Base-by-base conservation (phyloP, 768 basidiomycete species). In the Royoungia palumana region DNA sequence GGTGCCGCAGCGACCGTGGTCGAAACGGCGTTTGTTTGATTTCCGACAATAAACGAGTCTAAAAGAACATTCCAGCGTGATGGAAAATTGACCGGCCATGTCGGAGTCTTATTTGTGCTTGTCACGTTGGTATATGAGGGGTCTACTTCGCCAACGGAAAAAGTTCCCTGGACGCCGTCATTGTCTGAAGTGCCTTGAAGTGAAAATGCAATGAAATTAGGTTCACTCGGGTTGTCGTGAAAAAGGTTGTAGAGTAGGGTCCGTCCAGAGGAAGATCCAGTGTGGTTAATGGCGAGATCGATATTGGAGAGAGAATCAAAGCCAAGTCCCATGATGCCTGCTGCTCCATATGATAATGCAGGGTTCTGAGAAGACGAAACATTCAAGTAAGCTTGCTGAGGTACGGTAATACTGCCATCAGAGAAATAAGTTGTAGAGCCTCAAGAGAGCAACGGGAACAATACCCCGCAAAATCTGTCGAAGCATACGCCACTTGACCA, bases 151-250 rank as follows among this genome's bases (percentile, higher is more conserved):
- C 87, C 89, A 54, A 93, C 79, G 5, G 87, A 73, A 62, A 93
- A 84, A 27, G 70, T 80, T 2, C 91, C 89, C 54, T 81, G 69
- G 3, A 86, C 74, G 25, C 78, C 78, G 51, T 77, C 76, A 9
- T 62, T 63, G 34, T 85, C 75, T 10, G 75, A 70, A 37, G 73
- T 77, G 45, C 88, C 72, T 59, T 87, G 80, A 22, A 93, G 72
- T 1, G 85, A 75, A 58, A 93, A 85, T 1, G 88, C 80, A 55
- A 93, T 85, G 64, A 81, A 93, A 59, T 92, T 93, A 40, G 88
- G 87, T 59, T 87, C 79, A 10, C 62, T 67, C 4, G 81, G 79
- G 65, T 90, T 84, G 57, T 78, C 73, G 19, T 72, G 68, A 65
- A 93, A 93, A 30, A 87, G 68, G 58, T 89, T 93, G 71, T 82